Evolutionary conservation across 1,139 yeast species (phyloP), one percentile per base, ranked within the genome.

Genomic region (Nakaseomyces nivariensis): DNA sequence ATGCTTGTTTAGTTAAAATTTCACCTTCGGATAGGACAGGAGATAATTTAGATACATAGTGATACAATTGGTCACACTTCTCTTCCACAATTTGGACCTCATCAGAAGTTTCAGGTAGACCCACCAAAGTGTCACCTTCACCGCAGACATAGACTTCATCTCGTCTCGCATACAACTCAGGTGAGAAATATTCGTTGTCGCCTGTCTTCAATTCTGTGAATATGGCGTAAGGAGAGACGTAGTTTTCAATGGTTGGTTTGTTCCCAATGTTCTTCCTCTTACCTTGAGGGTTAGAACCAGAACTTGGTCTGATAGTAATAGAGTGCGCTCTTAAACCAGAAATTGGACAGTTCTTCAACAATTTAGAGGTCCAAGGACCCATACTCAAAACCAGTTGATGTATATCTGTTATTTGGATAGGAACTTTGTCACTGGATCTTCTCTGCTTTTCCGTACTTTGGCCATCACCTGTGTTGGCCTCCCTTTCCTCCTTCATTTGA

Each of bases 71-170:
- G 60, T 89, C 96, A 72, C 97, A 92, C 65, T 87, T 85, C 47
- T 84, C 85, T 51, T 82, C 78, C 43, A 87, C 89, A 34, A 90
- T 95, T 65, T 85, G 89, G 31, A 92, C 96, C 57, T 89, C 95
- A 63, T 88, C 96, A 0, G 96, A 86, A 0, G 95, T 85, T 61
- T 88, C 97, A 1, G 98, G 98, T 38, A 92, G 80, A 50, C 87
- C 90, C 32, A 85, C 95, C 6, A 85, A 76, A 1, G 92, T 83
- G 63, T 90, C 97, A 43, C 97, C 96, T 68, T 92, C 98, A 46
- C 98, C 98, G 70, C 98, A 92, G 1, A 92, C 94, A 61, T 90
- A 92, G 34, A 92, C 95, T 67, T 92, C 98, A 68, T 92, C 97
- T 62, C 82, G 83, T 63, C 98, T 79, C 8, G 98, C 96, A 66